Percentiles rank a stretch among this genome's conserved stretches.
Conservation (phyloP, 2,329 filamentous ascomycete species). For the Colletotrichum tamarilloi region DNA sequence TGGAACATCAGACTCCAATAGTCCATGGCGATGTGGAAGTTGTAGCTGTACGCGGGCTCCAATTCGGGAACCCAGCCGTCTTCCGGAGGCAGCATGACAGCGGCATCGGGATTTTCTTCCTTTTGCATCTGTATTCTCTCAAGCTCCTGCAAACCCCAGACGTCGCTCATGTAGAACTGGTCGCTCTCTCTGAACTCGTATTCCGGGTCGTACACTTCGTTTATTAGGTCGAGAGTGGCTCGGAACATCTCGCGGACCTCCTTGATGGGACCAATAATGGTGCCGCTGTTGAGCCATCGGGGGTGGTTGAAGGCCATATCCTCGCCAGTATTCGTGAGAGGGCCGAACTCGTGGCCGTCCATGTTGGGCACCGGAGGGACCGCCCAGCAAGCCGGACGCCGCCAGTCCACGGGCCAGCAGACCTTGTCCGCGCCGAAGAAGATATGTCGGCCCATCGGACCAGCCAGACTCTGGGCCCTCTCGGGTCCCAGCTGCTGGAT, state of each 20-base stretch:
- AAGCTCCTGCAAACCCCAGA: constrained; percentile 56
- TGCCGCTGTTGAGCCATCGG: constrained; percentile 58
- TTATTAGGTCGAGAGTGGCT: constrained; percentile 45
- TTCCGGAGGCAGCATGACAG: constrained; percentile 32
- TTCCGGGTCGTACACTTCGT: constrained; percentile 45
- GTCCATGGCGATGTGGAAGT: constrained; percentile 51
- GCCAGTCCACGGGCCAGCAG: constrained; percentile 52
- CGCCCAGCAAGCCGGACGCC: constrained; percentile 52
- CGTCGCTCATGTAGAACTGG: constrained; percentile 55
- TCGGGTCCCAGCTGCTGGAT: constrained; percentile 58
- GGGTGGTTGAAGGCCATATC: constrained; percentile 46
- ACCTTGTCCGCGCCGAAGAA: constrained; percentile 59
- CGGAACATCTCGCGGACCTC: constrained; percentile 45
- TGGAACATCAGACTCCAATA: constrained; percentile 55
- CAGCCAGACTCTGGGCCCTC: constrained; percentile 43
- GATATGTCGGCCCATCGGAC: constrained; percentile 50
- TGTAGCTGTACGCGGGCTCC: constrained; percentile 33
- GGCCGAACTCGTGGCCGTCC: constrained; percentile 47
- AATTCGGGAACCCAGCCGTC: constrained; percentile 40
- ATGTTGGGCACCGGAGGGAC: constrained; percentile 49
- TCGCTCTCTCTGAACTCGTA: constrained; percentile 51
- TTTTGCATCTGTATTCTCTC: constrained; percentile 46
- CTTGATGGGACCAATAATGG: constrained; percentile 53
- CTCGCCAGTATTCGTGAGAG: constrained; percentile 45
- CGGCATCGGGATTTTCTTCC: constrained; percentile 36